Percentiles rank a stretch among this genome's conserved stretches.
Conservation (phyloP, 352 stramenopile genomes). For the Thalassiosira ordinaria region DNA sequence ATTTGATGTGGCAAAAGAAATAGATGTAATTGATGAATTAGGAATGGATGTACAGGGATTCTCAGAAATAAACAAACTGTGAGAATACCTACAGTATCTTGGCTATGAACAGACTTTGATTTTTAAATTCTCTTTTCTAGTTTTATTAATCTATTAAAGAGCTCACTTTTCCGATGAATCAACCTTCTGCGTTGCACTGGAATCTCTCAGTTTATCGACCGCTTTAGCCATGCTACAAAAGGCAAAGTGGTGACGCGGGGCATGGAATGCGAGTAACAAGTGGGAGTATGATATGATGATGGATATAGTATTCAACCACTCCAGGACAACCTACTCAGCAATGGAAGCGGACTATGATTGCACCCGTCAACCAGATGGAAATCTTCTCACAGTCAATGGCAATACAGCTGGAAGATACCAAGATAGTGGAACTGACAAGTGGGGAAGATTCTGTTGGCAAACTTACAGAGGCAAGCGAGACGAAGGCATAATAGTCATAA, state of each 20-base stretch:
- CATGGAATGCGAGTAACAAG: constrained; percentile 7
- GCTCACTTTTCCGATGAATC: no score
- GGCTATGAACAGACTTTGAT: no score
- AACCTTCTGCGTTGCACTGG: no score
- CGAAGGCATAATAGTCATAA: constrained; percentile 21
- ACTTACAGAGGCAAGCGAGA: background rate
- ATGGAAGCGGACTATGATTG: background rate
- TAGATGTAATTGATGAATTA: constrained; percentile 20
- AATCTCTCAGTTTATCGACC: no score
- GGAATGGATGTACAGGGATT: constrained; percentile 14
- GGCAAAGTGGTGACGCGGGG: no score
- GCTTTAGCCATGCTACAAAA: no score
- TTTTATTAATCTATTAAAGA: no score
- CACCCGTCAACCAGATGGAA: constrained; percentile 6
- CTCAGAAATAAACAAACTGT: constrained; percentile 39
- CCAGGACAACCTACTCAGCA: background rate
- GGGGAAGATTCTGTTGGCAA: constrained; percentile 23
- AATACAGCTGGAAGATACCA: background rate
- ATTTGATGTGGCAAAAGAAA: constrained; percentile 9
- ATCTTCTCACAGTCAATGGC: background rate
- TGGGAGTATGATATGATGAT: background rate
- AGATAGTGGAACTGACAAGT: background rate
- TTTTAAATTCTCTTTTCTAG: no score
- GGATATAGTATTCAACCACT: background rate
- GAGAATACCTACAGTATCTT: no score